Evolutionary conservation across 2,329 filamentous ascomycete species (phyloP), one percentile per base, ranked within the genome.

Genomic region (Penicillium verrucosum): DNA sequence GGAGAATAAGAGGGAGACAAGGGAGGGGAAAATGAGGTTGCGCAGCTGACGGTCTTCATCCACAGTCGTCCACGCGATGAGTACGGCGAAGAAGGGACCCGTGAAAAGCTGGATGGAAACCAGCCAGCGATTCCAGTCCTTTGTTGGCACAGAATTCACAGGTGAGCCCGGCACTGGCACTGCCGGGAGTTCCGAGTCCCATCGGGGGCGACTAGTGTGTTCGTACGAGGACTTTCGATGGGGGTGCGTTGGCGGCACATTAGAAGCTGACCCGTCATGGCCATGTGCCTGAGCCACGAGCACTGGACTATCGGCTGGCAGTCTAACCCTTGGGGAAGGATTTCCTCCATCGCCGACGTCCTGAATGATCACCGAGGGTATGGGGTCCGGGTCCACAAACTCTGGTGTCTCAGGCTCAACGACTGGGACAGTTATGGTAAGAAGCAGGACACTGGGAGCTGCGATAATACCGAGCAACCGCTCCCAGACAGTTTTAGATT

Each of bases 91-190:
- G 23, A 94, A 74, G 0, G 94, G 94, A 0, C 92, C 91, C 0
- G 89, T 90, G 70, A 97, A 92, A 47, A 94, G 81, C 68, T 99
- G 95, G 10, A 94, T 74, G 12, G 87, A 84, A 12, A 96, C 83
- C 4, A 99, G 84, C 93, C 94, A 99, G 51, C 92, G 85, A 67
- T 92, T 96, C 92, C 94, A 97, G 30, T 86, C 81, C 53, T 82
- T 80, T 23, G 21, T 14, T 25, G 56, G 52, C 4, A 40, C 36
- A 34, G 45, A 38, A 4, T 44, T 30, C 8, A 32, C 12, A 11
- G 21, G 6, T n/a, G 53, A 51, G 7, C 36, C 42, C 3, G 74
- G 62, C 3, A 63, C 56, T 40, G 68, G 59, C 27, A 66, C 27
- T 27, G 75, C 69, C 6, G 73, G 72, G 18, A 75, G 62, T 56